Conservation (phyloP, 768 basidiomycete genomes). For the Lentinus brumalis region DNA sequence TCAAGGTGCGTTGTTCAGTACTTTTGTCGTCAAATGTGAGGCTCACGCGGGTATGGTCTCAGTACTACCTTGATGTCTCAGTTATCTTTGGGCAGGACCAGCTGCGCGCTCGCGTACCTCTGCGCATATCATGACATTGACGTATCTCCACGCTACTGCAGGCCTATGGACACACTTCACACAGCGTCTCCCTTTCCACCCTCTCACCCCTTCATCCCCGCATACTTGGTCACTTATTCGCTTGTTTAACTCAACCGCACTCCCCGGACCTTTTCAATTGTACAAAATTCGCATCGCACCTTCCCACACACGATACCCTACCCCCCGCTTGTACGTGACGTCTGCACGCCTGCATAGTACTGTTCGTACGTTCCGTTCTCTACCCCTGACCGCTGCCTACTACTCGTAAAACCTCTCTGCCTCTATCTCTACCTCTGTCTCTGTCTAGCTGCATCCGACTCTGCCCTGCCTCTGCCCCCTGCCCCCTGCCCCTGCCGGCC, state of each 20-base stretch:
- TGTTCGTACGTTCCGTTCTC: slow-evolving; percentile 10
- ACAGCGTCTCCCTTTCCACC: background rate
- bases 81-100: slow-evolving; percentile 67
- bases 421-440: background rate
- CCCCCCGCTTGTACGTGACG: background rate
- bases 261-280: background rate
- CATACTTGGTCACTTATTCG: background rate
- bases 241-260: background rate
- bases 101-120: slow-evolving; percentile 60
- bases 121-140: slow-evolving; percentile 51
- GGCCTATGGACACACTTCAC: background rate
- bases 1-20: slow-evolving; percentile 53
- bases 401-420: background rate
- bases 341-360: slow-evolving; percentile 1
- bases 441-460: background rate
- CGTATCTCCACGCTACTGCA: background rate
- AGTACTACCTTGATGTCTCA: slow-evolving; percentile 78
- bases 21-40: background rate
- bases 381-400: slow-evolving; percentile 1
- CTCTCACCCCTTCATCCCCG: background rate
- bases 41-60: slow-evolving; percentile 2
- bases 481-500: background rate
- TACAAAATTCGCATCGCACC: slow-evolving; percentile 4
- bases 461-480: background rate
- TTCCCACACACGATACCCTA: background rate